Evolutionary conservation across 2,329 filamentous ascomycete genomes (phyloP).

Genomic region (Blastomyces silverae): DNA sequence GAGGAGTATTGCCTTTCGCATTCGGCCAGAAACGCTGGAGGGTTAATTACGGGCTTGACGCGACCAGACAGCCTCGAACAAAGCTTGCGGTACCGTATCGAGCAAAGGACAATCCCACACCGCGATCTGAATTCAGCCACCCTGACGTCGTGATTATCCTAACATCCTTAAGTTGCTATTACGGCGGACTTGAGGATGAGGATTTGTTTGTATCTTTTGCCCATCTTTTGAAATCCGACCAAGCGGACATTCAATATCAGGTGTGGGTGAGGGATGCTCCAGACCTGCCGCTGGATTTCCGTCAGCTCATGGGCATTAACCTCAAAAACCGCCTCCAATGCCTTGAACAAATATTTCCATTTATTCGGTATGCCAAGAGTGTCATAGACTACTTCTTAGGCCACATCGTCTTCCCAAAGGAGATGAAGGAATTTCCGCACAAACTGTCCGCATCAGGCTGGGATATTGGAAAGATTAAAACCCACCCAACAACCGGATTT

Average conservation of each 20-base stretch:
- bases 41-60: constrained; percentile 57
- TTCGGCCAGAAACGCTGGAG: constrained; percentile 56
- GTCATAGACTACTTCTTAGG: constrained; percentile 59
- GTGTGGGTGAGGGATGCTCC: constrained; percentile 30
- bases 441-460: constrained; percentile 62
- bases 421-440: constrained; percentile 55
- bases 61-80: constrained; percentile 44
- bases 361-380: constrained; percentile 47
- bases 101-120: constrained; percentile 53
- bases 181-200: constrained; percentile 47
- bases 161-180: constrained; percentile 53
- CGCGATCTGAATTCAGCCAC: constrained; percentile 56
- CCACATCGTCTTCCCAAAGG: constrained; percentile 53
- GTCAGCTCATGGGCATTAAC: constrained; percentile 50
- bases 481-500: constrained; percentile 55
- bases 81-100: constrained; percentile 53
- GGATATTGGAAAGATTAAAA: constrained; percentile 50
- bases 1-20: constrained; percentile 49
- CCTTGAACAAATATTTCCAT: constrained; percentile 45
- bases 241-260: constrained; percentile 46
- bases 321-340: constrained; percentile 50
- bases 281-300: constrained; percentile 35
- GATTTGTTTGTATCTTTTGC: constrained; percentile 47
- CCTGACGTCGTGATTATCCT: constrained; percentile 53
- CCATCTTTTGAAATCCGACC: constrained; percentile 47